Percentiles rank a stretch among this genome's conserved stretches.
phyloP scores from a whole-genome alignment of 495 filamentous ascomycete genomes.

The Neurospora sp. region DNA sequence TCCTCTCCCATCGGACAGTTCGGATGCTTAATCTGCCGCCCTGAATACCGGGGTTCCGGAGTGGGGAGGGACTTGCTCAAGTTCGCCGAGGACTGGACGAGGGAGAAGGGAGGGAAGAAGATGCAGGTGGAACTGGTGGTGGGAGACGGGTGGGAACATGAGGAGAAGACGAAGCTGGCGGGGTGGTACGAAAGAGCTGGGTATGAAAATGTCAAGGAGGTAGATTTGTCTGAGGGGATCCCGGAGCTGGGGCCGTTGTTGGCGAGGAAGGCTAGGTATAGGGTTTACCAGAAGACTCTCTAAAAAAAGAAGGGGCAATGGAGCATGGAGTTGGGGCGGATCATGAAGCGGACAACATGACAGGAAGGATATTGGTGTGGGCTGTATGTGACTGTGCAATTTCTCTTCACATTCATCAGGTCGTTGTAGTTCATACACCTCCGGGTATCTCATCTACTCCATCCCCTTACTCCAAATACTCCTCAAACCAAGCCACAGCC shows the following conservation, averaged over 20 bases:
- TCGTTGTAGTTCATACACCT: neutral
- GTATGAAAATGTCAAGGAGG: neutral
- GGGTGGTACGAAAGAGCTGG: slow-evolving; percentile 4
- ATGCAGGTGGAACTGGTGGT: slow-evolving; percentile 3
- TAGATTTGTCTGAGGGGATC: neutral
- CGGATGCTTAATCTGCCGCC: neutral
- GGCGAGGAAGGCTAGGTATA: neutral
- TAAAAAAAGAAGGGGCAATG: neutral
- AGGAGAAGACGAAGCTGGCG: neutral
- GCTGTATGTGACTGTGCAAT: neutral
- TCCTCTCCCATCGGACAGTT: neutral
- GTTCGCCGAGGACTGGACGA: slow-evolving; percentile 1
- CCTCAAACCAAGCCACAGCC: slow-evolving; percentile 69
- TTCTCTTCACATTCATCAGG: no score
- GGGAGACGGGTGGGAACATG: neutral
- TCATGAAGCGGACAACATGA: neutral
- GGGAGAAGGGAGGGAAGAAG: neutral
- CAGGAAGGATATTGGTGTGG: neutral
- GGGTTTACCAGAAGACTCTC: slow-evolving; percentile 2
- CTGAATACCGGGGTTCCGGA: neutral
- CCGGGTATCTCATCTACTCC: neutral
- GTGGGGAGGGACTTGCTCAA: neutral
- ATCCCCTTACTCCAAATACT: slow-evolving; percentile 18
- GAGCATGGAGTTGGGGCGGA: neutral
- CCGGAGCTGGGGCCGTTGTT: neutral